Base-by-base conservation (phyloP, 805 yeast species). In the Pichia ethanolica region DNA sequence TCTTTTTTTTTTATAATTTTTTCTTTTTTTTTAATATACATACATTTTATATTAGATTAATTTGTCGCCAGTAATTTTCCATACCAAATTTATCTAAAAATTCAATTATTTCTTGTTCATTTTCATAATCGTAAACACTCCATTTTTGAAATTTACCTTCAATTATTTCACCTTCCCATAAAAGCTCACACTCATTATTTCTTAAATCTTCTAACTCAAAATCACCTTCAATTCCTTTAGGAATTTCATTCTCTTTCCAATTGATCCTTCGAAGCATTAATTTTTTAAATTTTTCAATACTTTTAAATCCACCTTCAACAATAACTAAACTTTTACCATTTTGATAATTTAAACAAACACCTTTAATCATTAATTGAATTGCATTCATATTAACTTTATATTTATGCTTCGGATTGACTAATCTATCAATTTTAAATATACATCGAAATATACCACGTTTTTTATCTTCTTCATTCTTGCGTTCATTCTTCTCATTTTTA, bases 381-480 rank as follows among this genome's bases (percentile, higher is more conserved):
- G 96, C 95, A 63, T 89, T 89, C 53, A 77, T 78, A 58, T 88
- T 90, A 7, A 90, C 75, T 59, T 89, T 86, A 66, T 71, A 89
- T 42, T 77, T 67, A 55, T 87, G 86, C 53, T 82, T 81, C 0
- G 86, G 83, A 62, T 83, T 82, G 1, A 71, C 68, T 11, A 87
- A 64, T 42, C 72, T 65, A 25, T 72, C 67, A 12, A 89, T 70
- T 14, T 71, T 67, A 62, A 81, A 89, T 1, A 86, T 89, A 2
- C 79, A 73, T 27, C 82, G 70, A 54, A 60, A 70, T 36, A 70
- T 66, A 0, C 93, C 93, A 30, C 62, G 58, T 1, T 58, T 47
- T 14, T 20, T 6, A 27, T 50, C 46, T 13, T 44, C 34, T 37
- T 73, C 78, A 4, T 70, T 64, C 57, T 81, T 77, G 25, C 58